phyloP scores from a whole-genome alignment of 2,329 filamentous ascomycete genomes.

The Ceratocystis papillata region DNA sequence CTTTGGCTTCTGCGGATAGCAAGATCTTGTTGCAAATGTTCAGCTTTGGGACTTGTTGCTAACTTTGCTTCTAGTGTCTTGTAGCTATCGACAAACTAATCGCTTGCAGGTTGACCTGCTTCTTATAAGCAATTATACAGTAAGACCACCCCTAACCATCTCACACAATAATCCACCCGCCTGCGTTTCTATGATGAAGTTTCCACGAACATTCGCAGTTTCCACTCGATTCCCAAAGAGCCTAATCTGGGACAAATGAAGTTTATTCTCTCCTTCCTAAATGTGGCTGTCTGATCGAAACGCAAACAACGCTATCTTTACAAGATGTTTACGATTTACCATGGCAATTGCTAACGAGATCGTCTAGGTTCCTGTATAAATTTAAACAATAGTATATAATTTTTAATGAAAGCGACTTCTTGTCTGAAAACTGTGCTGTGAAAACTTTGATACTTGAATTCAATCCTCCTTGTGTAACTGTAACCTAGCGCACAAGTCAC shows the following conservation, averaged over 20 bases:
- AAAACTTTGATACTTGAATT: no score
- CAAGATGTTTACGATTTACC: neutral
- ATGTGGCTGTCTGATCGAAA: constrained; percentile 54
- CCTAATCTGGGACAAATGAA: constrained; percentile 60
- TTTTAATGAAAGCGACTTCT: no score
- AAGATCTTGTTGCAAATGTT: constrained; percentile 24
- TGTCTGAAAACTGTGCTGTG: no score
- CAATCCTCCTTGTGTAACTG: no score
- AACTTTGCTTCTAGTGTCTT: constrained; percentile 1
- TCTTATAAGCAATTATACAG: neutral
- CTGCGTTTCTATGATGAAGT: constrained; percentile 53
- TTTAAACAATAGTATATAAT: no score
- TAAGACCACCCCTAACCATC: constrained; percentile 7
- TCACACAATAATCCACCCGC: neutral
- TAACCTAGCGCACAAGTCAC: no score
- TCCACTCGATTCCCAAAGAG: constrained; percentile 67
- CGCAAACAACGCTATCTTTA: constrained; percentile 11
- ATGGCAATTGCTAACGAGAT: constrained; percentile 16
- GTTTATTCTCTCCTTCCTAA: constrained; percentile 52
- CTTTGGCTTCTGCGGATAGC: constrained; percentile 2
- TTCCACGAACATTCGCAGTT: constrained; percentile 74
- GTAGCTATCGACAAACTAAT: constrained; percentile 2
- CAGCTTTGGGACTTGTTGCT: constrained; percentile 17
- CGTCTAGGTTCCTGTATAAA: neutral
- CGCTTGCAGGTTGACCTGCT: constrained; percentile 8